Evolutionary conservation across 257 asterid genomes (phyloP).

Genomic region (Solanum peruvianum): DNA sequence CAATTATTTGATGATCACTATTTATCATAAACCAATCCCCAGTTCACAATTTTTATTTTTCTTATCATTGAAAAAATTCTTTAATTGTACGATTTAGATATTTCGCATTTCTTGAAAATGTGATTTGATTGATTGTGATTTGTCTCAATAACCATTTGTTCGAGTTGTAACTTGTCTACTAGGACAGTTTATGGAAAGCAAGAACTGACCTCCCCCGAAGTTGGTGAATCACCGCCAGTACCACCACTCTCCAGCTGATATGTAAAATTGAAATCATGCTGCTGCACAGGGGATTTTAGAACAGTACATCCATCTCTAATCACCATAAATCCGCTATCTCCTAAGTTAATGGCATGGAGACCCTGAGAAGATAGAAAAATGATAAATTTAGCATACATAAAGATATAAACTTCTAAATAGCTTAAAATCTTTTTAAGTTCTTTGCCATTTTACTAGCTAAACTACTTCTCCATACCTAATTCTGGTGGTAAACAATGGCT

Average conservation of each 20-base stretch:
- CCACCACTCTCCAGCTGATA: constrained; percentile 83
- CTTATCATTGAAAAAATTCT: not conserved
- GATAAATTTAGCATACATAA: not conserved
- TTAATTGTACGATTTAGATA: not conserved
- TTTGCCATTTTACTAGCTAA: not conserved
- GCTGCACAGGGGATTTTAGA: constrained; percentile 81
- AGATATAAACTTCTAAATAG: not conserved
- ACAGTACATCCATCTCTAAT: constrained; percentile 80
- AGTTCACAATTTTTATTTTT: not conserved
- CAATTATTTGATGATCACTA: not conserved
- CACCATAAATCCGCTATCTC: constrained; percentile 96
- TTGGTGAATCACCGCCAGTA: constrained; percentile 67
- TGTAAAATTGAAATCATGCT: constrained; percentile 92
- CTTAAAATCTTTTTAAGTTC: not conserved
- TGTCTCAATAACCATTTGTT: not conserved
- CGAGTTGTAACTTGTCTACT: not conserved
- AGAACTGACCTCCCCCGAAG: constrained; percentile 76
- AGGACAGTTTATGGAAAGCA: not conserved
- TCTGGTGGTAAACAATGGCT: not conserved
- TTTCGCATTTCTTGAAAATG: not conserved
- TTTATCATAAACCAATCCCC: not conserved
- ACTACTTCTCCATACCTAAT: not conserved
- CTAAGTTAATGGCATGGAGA: constrained; percentile 81
- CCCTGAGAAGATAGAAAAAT: constrained; percentile 29
- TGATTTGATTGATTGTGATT: not conserved